Base-by-base conservation (phyloP, 1,139 yeast genomes). In the Suhomyces kunorum region DNA sequence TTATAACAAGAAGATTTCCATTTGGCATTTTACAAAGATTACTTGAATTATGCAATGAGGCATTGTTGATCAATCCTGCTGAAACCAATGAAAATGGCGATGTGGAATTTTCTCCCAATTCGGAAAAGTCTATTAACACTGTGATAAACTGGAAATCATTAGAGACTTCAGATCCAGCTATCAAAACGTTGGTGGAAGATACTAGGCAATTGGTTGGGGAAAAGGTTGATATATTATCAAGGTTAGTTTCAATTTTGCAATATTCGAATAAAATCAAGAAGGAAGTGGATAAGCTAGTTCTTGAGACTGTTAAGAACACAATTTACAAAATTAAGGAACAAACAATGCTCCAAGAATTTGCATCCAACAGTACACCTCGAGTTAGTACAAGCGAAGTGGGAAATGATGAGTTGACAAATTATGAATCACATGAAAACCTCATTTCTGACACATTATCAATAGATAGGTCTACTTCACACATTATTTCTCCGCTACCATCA, bases 261-360 rank as follows among this genome's bases (percentile, higher is more conserved):
- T 89, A 86, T 55, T 80, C 87, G n/a, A 85, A 85, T 47, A 82
- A 82, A 51, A 80, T 92, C 34, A 86, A 88, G 46, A 77, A 75
- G 33, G 97, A 92, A 59, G 88, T 90, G 7, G 96, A 90, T 55
- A 71, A 63, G 14, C 68, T 82, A 54, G 95, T 90, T 2, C 64
- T 87, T 28, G 64, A 70, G 31, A 73, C 87, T 0, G 87, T 92
- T 3, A 70, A 76, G 16, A 80, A 80, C 30, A 83, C 95, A 0
- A 76, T 87, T 9, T 63, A 64, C 18, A 76, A 63, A 54, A 79
- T 76, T 8, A 65, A 68, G 36, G 77, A 71, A 26, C 76, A 70
- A 47, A 64, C 71, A 0, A 53, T 53, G 39, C 46, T 50, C 11
- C 54, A 56, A 20, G 66, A 61, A 15, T 47, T 40, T 14, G 38